These are phyloP conservation scores for Lachnellula suecica DNA, from an alignment of 2,329 filamentous ascomycete species.

Conservation along the genomic window DNA sequence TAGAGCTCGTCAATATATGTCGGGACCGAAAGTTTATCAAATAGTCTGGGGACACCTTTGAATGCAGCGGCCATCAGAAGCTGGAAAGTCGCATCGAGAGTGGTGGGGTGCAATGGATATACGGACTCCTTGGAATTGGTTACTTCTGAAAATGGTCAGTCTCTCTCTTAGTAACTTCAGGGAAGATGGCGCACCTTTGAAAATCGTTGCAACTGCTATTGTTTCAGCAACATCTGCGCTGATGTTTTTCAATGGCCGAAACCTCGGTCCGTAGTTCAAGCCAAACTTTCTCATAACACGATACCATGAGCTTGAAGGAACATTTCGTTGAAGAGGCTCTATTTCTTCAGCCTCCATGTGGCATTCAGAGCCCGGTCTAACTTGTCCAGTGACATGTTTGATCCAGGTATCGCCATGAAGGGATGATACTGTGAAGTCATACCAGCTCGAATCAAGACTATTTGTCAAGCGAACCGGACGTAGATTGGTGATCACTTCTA, in stretches of 20 bases:
- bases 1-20: constrained; percentile 10
- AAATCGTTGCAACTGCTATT: constrained; percentile 1
- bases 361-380: constrained; percentile 1
- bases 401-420: constrained; percentile 25
- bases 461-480: constrained; percentile 22
- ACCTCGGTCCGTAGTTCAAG: constrained; percentile 26
- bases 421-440: constrained; percentile 28
- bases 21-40: constrained; percentile 5
- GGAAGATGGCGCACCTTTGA: neutral
- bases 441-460: constrained; percentile 18
- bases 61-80: constrained; percentile 4
- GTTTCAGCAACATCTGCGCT: constrained; percentile 4
- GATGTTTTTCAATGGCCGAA: constrained; percentile 19
- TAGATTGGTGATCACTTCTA: constrained; percentile 28
- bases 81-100: constrained; percentile 10
- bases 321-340: neutral
- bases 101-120: constrained; percentile 11
- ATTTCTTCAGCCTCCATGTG: neutral
- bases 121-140: neutral
- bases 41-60: neutral
- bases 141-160: no score
- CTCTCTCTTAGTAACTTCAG: no score
- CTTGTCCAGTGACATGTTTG: constrained; percentile 26
- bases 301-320: constrained; percentile 2
- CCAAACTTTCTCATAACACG: constrained; percentile 21